phyloP scores from a whole-genome alignment of 129 eudicot genomes.

The Erigeron canadensis region DNA sequence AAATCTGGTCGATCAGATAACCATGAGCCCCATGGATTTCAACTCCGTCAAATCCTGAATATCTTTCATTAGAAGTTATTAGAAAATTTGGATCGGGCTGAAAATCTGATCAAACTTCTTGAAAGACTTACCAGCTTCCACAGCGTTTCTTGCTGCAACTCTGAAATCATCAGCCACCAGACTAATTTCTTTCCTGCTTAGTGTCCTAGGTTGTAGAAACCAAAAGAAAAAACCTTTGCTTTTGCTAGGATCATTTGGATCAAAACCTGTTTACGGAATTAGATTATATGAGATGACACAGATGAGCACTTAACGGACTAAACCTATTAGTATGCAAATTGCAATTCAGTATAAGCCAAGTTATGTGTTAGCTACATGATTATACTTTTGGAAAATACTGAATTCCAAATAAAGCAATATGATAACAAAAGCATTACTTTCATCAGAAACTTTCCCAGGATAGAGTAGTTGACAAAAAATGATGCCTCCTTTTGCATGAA shows the following conservation, averaged over 20 bases:
- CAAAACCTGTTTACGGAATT: slow-evolving; percentile 27
- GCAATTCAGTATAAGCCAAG: too few relatives aligned
- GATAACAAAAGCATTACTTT: too few relatives aligned
- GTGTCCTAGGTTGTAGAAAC: slow-evolving; percentile 33
- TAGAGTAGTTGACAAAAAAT: too few relatives aligned
- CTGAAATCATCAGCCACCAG: slow-evolving; percentile 28
- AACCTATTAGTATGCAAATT: too few relatives aligned
- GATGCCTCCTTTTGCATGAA: too few relatives aligned
- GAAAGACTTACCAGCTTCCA: slow-evolving; percentile 34
- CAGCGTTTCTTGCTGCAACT: slow-evolving; percentile 38
- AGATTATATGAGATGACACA: background rate
- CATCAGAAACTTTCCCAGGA: too few relatives aligned
- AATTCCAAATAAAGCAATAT: too few relatives aligned
- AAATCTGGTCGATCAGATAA: background rate
- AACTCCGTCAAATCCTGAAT: background rate
- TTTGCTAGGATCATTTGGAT: slow-evolving; percentile 20
- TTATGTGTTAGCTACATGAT: too few relatives aligned
- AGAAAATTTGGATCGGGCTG: too few relatives aligned
- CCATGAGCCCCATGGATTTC: background rate
- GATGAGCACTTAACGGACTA: too few relatives aligned
- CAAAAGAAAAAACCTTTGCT: background rate
- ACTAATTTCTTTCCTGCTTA: slow-evolving; percentile 20
- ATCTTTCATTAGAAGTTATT: too few relatives aligned
- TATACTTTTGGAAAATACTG: too few relatives aligned
- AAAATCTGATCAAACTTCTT: background rate